Base-by-base conservation (phyloP, 139 green algal genomes). In the Mychonastes homosphaera region DNA sequence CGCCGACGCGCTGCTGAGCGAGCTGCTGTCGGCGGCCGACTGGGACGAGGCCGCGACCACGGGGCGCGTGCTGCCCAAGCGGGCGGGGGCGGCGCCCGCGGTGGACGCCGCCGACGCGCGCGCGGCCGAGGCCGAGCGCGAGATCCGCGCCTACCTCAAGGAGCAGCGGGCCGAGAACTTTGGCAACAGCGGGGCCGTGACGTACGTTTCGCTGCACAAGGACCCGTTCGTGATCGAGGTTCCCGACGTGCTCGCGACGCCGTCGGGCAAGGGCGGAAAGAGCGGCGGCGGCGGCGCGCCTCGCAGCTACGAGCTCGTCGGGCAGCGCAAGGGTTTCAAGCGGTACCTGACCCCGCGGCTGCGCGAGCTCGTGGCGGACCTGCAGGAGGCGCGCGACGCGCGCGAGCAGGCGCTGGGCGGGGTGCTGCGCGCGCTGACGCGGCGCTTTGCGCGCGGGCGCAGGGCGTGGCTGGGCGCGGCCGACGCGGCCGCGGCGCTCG, bases 191-290 rank as follows among this genome's bases (percentile, higher is more conserved):
- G 44, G 58, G 19, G 35, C 69, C n/a, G 59, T 94, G 3, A 51
- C 5, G 19, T 94, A 83, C 57, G 65, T 87, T 27, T 75, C 64
- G 2, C 30, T 89, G n/a, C 87, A 87, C 59, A 96, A 95, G 68
- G 85, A 97, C 34, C 78, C 52, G 46, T 79, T 95, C 65, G 65
- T 94, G 56, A 41, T 98, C 6, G 90, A 98, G 71, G 76, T 96
- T 28, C 82, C 87, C 3, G 77, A 95, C 29, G 7, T 58, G 16
- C 9, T 54, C 4, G 58, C 63, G 36, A 39, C 23, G 21, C 15
- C 50, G 34, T 46, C 46, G n/a, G n/a, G 5, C 10, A 44, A 44
- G n/a, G n/a, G n/a, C n/a, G n/a, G n/a, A n/a, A n/a, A n/a, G n/a
- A n/a, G 36, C 52, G 28, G 13, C 36, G 6, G 21, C 21, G 16